Evolutionary conservation across 768 basidiomycete species (phyloP).

Genomic region (Galerina marginata): DNA sequence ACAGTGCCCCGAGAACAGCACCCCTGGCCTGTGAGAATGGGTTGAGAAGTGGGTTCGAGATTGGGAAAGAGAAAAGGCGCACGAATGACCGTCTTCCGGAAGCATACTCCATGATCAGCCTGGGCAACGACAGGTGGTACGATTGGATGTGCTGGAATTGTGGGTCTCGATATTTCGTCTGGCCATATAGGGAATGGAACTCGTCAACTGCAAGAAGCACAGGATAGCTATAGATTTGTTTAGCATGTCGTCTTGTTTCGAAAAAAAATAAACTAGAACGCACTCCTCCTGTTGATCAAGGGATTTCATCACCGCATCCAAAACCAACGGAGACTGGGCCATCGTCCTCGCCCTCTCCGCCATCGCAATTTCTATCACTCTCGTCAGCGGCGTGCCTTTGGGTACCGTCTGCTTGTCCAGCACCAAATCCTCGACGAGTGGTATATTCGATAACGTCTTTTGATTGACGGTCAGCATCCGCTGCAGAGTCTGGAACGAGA

Average conservation of each 20-base stretch:
- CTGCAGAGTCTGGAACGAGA: constrained; percentile 66
- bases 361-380: constrained; percentile 63
- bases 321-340: constrained; percentile 52
- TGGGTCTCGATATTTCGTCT: constrained; percentile 74
- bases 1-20: constrained; percentile 74
- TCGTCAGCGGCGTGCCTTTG: constrained; percentile 52
- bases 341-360: constrained; percentile 48
- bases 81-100: constrained; percentile 75
- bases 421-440: constrained; percentile 44
- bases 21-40: constrained; percentile 59
- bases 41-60: not conserved
- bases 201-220: constrained; percentile 89
- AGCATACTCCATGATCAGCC: constrained; percentile 78
- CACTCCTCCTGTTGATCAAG: constrained; percentile 71
- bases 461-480: constrained; percentile 67
- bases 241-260: not conserved
- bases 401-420: constrained; percentile 55
- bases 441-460: constrained; percentile 45
- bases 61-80: constrained; percentile 32
- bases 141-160: constrained; percentile 71
- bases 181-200: constrained; percentile 79
- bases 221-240: constrained; percentile 55
- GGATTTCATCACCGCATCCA: constrained; percentile 63
- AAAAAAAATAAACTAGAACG: constrained; percentile 23
- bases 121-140: constrained; percentile 80